Percentiles rank a stretch among this genome's conserved stretches.
These are phyloP conservation scores for Pythium vanterpoolii DNA, from an alignment of 352 stramenopile species.

Conservation along the genomic window DNA sequence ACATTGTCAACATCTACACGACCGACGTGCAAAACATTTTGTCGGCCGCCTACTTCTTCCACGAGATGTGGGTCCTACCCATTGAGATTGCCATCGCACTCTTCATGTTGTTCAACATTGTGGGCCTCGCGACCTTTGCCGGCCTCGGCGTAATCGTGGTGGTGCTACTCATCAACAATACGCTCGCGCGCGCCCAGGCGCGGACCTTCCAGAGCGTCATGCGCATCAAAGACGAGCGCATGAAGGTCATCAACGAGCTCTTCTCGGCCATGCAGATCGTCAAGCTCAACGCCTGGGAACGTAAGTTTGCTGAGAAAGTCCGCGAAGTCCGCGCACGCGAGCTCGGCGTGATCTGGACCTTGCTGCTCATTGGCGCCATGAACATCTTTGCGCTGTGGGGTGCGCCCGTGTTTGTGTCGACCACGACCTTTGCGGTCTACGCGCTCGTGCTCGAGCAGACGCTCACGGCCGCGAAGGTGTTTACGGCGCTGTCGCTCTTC, in stretches of 20 bases:
- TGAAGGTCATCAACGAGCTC: constrained; percentile 37
- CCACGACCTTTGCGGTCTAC: constrained; percentile 48
- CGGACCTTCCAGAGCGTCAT: constrained; percentile 20
- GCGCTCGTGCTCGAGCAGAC: constrained; percentile 44
- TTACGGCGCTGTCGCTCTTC: constrained; percentile 25
- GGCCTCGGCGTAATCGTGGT: constrained; percentile 19
- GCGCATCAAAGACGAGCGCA: constrained; percentile 27
- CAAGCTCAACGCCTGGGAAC: constrained; percentile 91
- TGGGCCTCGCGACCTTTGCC: constrained; percentile 21
- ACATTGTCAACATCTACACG: constrained; percentile 57
- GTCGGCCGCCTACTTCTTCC: constrained; percentile 56
- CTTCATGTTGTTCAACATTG: constrained; percentile 25
- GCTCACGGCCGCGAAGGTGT: constrained; percentile 43
- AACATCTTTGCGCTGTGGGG: constrained; percentile 47
- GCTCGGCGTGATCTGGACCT: constrained; percentile 26
- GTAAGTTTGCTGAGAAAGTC: constrained; percentile 81
- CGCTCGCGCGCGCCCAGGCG: constrained; percentile 9
- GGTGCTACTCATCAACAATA: constrained; percentile 8
- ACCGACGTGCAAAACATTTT: constrained; percentile 60
- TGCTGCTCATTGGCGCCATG: constrained; percentile 28
- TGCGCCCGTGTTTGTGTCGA: constrained; percentile 41
- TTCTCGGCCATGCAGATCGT: constrained; percentile 72
- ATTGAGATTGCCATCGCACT: constrained; percentile 47
- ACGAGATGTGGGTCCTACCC: constrained; percentile 69
- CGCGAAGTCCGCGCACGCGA: constrained; percentile 52